These are phyloP conservation scores for Sisymbrium altissimum DNA, from an alignment of 345 rosid species.

Conservation along the genomic window DNA sequence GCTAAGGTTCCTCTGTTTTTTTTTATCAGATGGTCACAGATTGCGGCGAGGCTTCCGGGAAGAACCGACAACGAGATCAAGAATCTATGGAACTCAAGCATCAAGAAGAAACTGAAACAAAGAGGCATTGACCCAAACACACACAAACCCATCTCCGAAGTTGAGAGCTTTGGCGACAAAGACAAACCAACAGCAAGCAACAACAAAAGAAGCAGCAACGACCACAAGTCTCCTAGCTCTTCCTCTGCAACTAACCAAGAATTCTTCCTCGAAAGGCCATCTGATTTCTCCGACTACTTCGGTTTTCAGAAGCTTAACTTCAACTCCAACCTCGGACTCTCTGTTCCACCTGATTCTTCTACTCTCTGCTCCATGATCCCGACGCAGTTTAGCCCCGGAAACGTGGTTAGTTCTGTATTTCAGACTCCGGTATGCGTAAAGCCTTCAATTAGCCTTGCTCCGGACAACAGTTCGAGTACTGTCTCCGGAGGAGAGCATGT, in stretches of 20 bases:
- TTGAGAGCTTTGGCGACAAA: constrained; percentile 36
- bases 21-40: constrained; percentile 60
- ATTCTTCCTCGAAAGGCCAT: constrained; percentile 42
- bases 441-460: constrained; percentile 60
- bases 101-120: constrained; percentile 62
- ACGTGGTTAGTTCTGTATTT: constrained; percentile 31
- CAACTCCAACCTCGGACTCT: constrained; percentile 39
- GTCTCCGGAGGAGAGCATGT: constrained; percentile 31
- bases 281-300: constrained; percentile 48
- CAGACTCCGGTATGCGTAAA: constrained; percentile 46
- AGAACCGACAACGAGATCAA: constrained; percentile 67
- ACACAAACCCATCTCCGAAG: constrained; percentile 54
- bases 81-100: constrained; percentile 64
- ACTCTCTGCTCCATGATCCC: constrained; percentile 43
- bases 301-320: constrained; percentile 58
- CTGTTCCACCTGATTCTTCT: constrained; percentile 30
- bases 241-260: constrained; percentile 43
- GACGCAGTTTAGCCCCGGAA: constrained; percentile 34
- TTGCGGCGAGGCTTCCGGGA: constrained; percentile 60
- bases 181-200: constrained; percentile 30
- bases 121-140: constrained; percentile 64
- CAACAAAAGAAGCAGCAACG: constrained; percentile 27
- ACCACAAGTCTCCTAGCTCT: constrained; percentile 28
- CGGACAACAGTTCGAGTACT: constrained; percentile 35
- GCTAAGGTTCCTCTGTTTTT: constrained; percentile 7